Base-by-base conservation (phyloP, 1,139 yeast genomes). In the Kodamaea ohmeri region DNA sequence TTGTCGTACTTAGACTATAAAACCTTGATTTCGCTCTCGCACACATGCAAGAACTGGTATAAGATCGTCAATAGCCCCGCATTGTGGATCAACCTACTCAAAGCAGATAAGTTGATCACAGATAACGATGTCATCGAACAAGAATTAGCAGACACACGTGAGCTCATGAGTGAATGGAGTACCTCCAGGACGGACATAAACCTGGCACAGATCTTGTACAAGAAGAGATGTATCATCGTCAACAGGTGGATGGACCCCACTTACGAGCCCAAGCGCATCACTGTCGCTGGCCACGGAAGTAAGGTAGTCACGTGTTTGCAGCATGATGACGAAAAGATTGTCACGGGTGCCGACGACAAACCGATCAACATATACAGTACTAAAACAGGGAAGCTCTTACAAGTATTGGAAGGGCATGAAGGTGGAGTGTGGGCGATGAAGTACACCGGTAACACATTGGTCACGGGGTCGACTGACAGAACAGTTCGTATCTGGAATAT, bases 361-460 rank as follows among this genome's bases (percentile, higher is more conserved):
- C 76, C 80, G 51, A 87, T 92, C 45, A 80, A 87, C 44, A 81
- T 94, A 7, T 89, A 88, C 58, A 83, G 85, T 48, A 80, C 96
- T 3, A 66, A 71, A 25, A 80, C 87, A 0, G 97, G 97, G 4
- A 67, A 67, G 34, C 67, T 83, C 33, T 53, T 83, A n/a, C 71
- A 78, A 35, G 83, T 85, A 2, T 68, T 92, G 37, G 71, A 74
- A 38, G 97, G 97, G 9, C 98, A 92, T 55, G 95, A 86, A 42
- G 97, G 97, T 34, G 98, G 98, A 19, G 98, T 94, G 7, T 92
- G 99, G 99, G 97, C 98, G 1, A 69, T 92, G 56, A 89, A 92
- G 59, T 90, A 89, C 56, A 77, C 77, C 38, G 87, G 87, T n/a
- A 80, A 85, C 56, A 73, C 76, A 1, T 58, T 80, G 34, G 79